phyloP scores from a whole-genome alignment of 2,329 filamentous ascomycete genomes.

The Arthrobotrys pseudoclavata region DNA sequence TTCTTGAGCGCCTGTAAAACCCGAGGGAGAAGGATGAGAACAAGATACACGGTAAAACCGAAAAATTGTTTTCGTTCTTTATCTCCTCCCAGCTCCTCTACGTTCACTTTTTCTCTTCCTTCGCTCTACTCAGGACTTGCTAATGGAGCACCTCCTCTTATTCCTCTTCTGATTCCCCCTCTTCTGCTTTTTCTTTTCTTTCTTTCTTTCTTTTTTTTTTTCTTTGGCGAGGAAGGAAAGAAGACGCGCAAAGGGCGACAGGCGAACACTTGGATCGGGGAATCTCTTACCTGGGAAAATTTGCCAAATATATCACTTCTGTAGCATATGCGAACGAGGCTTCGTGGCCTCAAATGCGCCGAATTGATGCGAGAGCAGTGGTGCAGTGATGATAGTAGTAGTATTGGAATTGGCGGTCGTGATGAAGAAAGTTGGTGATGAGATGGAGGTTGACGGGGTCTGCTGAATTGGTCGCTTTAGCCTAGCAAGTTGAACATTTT shows the following conservation, averaged over 20 bases:
- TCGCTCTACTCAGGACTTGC: neutral
- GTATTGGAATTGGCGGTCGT: slow-evolving; percentile 2
- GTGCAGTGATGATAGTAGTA: neutral
- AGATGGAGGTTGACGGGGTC: slow-evolving; percentile 12
- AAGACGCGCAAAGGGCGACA: slow-evolving; percentile 40
- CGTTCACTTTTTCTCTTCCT: slow-evolving; percentile 13
- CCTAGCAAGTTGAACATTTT: slow-evolving; percentile 7
- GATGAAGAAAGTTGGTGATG: slow-evolving; percentile 26
- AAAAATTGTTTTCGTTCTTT: slow-evolving; percentile 59
- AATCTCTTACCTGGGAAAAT: slow-evolving; percentile 23
- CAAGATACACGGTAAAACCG: slow-evolving; percentile 59
- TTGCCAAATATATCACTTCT: neutral
- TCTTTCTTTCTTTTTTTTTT: neutral
- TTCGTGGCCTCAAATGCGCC: neutral
- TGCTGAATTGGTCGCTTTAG: slow-evolving; percentile 2
- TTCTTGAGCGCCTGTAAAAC: slow-evolving; percentile 58
- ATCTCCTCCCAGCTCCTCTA: slow-evolving; percentile 36
- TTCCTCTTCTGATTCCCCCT: neutral
- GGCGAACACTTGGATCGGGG: neutral
- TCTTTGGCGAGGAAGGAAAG: slow-evolving; percentile 26
- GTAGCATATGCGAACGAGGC: neutral
- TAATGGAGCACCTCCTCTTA: neutral
- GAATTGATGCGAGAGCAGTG: neutral
- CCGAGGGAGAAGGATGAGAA: slow-evolving; percentile 59
- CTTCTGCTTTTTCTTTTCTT: neutral